Base-by-base conservation (phyloP, 2,329 filamentous ascomycete species). In the Penicillium sp. region DNA sequence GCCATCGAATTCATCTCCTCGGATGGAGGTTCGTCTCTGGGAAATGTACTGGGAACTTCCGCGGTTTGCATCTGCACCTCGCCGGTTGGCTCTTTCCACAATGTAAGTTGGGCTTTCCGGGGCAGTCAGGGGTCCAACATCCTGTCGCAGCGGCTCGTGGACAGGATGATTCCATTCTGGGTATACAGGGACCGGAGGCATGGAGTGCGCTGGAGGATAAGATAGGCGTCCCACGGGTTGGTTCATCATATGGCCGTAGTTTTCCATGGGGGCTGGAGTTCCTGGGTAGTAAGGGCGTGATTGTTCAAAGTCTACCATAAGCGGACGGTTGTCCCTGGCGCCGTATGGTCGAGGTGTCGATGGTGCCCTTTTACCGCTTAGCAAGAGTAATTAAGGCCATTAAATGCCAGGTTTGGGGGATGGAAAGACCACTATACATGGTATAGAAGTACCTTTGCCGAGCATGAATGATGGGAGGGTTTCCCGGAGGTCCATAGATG, bases 1-100 rank as follows among this genome's bases (percentile, higher is more conserved):
- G 3, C 91, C 91, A 75, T 95, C 91, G 75, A 96, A 96, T 75
- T 95, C 91, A 79, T 96, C 91, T 59, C 53, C 53, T 16, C 91
- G 84, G 77, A 93, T 93, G 43, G 89, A 91, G 26, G 90, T 86
- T 29, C 89, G 84, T 66, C 89, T 83, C 70, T 90, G 88, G 42
- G 77, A 74, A 57, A 73, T 68, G 58, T 76, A 74, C 60, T 73
- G 74, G 33, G 68, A 57, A 39, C 62, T 64, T 61, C 65, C 67
- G 58, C 70, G 72, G 56, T 65, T 53, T 44, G 66, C 69, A 51
- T 75, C 74, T 21, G 66, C 60, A 53, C 67, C 61, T 53, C 71
- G 69, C 46, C 71, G 70, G 57, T 65, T 71, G 59, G 68, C 68
- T 55, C 69, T 70, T 59, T 75, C 75, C 54, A 75, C 67, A 54